Base-by-base conservation (phyloP, 78 protist species). In the Fonticula alba region DNA sequence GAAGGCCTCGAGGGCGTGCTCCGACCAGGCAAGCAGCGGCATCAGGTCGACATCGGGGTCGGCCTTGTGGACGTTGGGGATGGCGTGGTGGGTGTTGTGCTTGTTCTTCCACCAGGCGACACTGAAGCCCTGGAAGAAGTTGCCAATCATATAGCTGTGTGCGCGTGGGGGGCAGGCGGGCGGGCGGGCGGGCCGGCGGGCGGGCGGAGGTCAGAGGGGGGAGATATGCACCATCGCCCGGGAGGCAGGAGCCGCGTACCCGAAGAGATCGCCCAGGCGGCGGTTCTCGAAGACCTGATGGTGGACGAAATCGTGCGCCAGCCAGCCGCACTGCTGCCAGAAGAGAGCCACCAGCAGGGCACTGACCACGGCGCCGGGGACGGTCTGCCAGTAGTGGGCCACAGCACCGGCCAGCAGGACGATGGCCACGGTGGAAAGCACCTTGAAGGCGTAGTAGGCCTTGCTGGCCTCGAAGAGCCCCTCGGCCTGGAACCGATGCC, bases 71-170 rank as follows among this genome's bases (percentile, higher is more conserved):
- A 58, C 14, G 63, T 58, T 58, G 22, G 63, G 63, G 33, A 58
- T 50, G 20, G 63, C 63, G 49, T 58, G 63, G 63, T 58, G 63
- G 22, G 49, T 9, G 49, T 58, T 58, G 63, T 58, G 63, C 49
- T 58, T 58, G 50, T 38, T 35, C 63, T 4, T 37, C 63, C 63
- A 58, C 63, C 63, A 58, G 11, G 3, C 29, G 32, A 37, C 29
- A 0, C 35, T 14, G 50, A 37, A 58, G 15, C 63, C 63, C 63
- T 35, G 50, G 41, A 1, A 0, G 13, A 19, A n/a, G 46, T 27
- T 9, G 55, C 55, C 55, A 31, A 50, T 19, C 10, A 50, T 24
- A 13, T 5, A 19, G 55, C 32, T 13, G 55, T 2, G 29, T 5
- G 5, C n/a, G n/a, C n/a, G n/a, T n/a, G n/a, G n/a, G n/a, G n/a